Evolutionary conservation across 192 early-diverging fungal genomes (phyloP), one percentile per base, ranked within the genome.

Genomic region (Chytriomyces sp.): DNA sequence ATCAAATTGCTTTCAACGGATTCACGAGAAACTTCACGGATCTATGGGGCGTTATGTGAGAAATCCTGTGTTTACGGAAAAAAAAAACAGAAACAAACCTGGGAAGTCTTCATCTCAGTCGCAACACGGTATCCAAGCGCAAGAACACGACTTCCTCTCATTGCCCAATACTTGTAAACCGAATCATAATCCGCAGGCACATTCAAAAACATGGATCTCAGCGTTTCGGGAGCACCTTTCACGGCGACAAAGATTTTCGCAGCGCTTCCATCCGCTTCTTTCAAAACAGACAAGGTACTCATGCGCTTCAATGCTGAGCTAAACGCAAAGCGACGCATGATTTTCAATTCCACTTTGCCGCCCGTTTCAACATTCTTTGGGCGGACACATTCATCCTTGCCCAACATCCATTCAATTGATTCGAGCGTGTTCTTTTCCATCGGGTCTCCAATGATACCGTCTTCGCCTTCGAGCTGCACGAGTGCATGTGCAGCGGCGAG

Each of bases 371-470:
- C 75, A 7, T 64, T 81, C 18, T 78, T 83, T 16, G 88, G 83
- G 2, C 84, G 82, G 16, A 93, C 85, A 18, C 86, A 75, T 72
- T 93, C 92, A 74, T 88, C 89, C 62, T 87, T 86, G 24, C 84
- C 86, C 45, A 99, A 82, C 45, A 90, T 88, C 93, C 95, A 99
- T 48, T 92, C 88, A 24, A 94, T 83, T 3, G 92, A 90, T 53
- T 96, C 94, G 50, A 99, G 81, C 47, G 96, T 95, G 71, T 93
- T 94, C 79, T 95, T 96, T 86, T 99, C 98, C 98, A 99, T 98
- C 7, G 98, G 98, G 80, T 99, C 98, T 59, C 98, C 98, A 72
- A 99, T 95, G 72, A 98, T 86, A 50, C 89, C 90, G 72, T 95
- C 95, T 35, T 35, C 35, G 35, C 35, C 35, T 13, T 97, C 95